Evolutionary conservation across 305 asterid species (phyloP), one percentile per base, ranked within the genome.

Genomic region (Nicotiana rustica): DNA sequence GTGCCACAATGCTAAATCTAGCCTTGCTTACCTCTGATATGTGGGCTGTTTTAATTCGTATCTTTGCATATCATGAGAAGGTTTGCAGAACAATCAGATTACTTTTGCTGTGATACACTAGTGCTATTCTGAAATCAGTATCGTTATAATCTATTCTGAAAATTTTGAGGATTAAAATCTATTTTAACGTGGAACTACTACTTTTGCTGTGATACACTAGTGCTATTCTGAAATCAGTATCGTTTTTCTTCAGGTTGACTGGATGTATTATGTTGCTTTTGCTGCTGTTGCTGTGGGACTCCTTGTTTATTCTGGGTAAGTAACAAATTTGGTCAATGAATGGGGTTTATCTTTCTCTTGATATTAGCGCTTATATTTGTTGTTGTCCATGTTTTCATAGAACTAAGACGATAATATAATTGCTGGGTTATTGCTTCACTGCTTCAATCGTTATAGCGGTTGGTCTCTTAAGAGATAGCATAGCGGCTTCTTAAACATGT

Each of bases 1-100:
- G 99, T 71, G 83, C 99, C 41, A 89, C 99, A 47, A 94, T 96
- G 99, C 89, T 96, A 19, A 96, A 96, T 81, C 88, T 96, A 81
- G 94, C 99, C 29, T 87, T 96, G 85, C 97, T 96, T 77, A 94
- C 99, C 82, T 96, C 99, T 35, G 99, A 96, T 85, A 94, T 96
- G 99, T 96, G 99, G 99, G 97, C 99, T 19, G 97, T 96, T 84
- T 55, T 93, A 67, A 96, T 96, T 87, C 97, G 99, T 61, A 91
- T 93, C 83, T 96, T 96, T 57, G 98, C 97, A 55, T 96, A 96
- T 88, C 94, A 93, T 83, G 95, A 96, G 80, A 94, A 96, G 99
- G 99, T 94, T 66, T 21, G 85, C 68, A 25, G 79, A 75, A 29
- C 65, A 49, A 75, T 15, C 64, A 57, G 64, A 13, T 75, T 75